phyloP scores from a whole-genome alignment of 345 rosid species.

The Microthlaspi erraticum region DNA sequence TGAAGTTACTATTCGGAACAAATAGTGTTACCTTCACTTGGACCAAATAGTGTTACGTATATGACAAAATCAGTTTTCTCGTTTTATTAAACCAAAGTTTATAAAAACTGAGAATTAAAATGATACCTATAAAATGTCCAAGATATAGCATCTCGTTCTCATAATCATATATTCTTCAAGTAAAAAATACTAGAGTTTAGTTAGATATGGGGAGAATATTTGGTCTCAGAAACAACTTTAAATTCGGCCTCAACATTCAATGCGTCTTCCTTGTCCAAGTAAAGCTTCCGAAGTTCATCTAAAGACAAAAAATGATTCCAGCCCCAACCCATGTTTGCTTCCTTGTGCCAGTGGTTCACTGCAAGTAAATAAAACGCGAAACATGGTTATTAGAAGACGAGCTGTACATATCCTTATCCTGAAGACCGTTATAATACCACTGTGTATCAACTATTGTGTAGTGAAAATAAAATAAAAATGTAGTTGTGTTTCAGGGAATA shows the following conservation, averaged over 20 bases:
- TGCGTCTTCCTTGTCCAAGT: slow-evolving; percentile 6
- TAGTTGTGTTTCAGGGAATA: neutral
- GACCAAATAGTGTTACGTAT: too few relatives aligned
- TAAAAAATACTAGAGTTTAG: neutral
- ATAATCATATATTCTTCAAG: too few relatives aligned
- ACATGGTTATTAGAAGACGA: too few relatives aligned
- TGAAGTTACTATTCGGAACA: too few relatives aligned
- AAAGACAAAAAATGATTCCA: neutral
- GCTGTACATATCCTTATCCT: neutral
- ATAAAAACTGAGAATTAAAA: too few relatives aligned
- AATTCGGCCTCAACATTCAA: neutral
- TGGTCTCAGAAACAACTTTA: neutral
- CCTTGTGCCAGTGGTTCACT: neutral
- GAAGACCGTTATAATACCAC: neutral
- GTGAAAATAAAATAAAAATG: too few relatives aligned
- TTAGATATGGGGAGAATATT: neutral
- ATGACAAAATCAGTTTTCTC: too few relatives aligned
- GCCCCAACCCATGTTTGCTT: neutral
- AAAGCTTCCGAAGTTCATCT: neutral
- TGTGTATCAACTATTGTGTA: too few relatives aligned
- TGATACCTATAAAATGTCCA: too few relatives aligned
- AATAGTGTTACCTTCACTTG: too few relatives aligned
- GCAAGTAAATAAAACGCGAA: neutral
- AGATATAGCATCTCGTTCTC: too few relatives aligned
- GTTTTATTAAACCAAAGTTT: too few relatives aligned